These are phyloP conservation scores for Eragrostis nindensis DNA, from an alignment of 176 grass and related monocot genomes.

Conservation along the genomic window DNA sequence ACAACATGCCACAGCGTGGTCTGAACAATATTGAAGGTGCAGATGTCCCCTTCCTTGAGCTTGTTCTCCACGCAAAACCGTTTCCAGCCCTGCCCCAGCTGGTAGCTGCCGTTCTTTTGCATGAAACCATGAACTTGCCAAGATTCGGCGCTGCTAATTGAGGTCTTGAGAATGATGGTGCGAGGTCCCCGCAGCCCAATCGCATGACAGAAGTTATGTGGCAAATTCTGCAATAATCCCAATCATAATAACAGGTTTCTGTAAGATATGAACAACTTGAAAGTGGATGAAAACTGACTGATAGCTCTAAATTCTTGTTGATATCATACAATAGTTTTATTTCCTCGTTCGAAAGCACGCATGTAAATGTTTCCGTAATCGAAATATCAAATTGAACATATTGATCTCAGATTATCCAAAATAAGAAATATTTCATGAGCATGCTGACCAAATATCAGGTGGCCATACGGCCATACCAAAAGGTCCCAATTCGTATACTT, in stretches of 20 bases:
- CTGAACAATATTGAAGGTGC: slow-evolving; percentile 13
- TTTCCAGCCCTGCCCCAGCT: neutral
- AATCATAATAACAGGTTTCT: neutral
- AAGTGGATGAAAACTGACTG: neutral
- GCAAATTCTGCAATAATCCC: neutral
- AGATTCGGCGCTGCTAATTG: neutral
- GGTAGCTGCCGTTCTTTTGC: neutral
- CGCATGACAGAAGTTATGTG: neutral
- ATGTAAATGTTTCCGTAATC: too few species aligned
- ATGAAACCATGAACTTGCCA: neutral
- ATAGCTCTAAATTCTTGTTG: neutral
- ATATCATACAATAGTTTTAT: too few species aligned
- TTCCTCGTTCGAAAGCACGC: too few species aligned
- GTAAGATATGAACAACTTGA: too few species aligned
- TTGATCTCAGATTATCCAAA: neutral
- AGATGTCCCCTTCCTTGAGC: slow-evolving; percentile 18
- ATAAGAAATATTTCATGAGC: neutral
- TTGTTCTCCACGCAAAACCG: slow-evolving; percentile 26
- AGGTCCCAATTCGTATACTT: neutral
- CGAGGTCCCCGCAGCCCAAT: neutral
- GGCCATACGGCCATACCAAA: too few species aligned
- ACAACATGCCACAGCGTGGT: slow-evolving; percentile 12
- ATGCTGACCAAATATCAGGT: neutral
- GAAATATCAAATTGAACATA: too few species aligned
- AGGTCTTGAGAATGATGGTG: slow-evolving; percentile 4